Conservation (phyloP, 768 basidiomycete genomes). For the Guyanaporus albipodus region DNA sequence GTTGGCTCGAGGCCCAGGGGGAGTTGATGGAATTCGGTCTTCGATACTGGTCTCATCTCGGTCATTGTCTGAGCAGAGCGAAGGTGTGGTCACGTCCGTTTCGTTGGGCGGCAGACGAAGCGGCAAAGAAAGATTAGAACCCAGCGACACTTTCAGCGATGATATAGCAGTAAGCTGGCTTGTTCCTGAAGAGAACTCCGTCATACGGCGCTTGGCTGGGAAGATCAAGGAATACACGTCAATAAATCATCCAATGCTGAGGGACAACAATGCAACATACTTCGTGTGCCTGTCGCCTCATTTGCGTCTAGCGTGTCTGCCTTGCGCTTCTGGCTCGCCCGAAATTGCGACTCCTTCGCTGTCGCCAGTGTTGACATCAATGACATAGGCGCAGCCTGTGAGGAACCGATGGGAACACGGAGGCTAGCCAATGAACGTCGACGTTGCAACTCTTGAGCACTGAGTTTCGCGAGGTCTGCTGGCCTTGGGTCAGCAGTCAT, state of each 20-base stretch:
- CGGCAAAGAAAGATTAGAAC: constrained; percentile 19
- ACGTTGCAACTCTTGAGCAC: constrained; percentile 20
- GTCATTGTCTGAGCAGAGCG: constrained; percentile 72
- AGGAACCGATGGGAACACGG: constrained; percentile 23
- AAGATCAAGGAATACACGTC: constrained; percentile 11
- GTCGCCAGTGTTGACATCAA: neutral
- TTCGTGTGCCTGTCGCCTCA: constrained; percentile 27
- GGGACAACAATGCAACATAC: constrained; percentile 29
- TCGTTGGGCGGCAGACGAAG: constrained; percentile 33
- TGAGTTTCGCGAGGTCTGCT: constrained; percentile 6
- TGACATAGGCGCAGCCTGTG: constrained; percentile 20
- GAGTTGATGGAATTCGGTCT: constrained; percentile 46
- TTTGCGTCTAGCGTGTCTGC: constrained; percentile 20
- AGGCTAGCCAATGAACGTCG: constrained; percentile 27
- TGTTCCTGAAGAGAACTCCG: constrained; percentile 24
- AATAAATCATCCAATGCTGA: neutral
- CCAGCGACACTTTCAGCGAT: constrained; percentile 25
- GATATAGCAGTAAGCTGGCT: constrained; percentile 3
- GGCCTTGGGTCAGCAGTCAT: constrained; percentile 4
- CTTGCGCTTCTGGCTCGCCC: constrained; percentile 31
- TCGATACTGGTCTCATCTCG: constrained; percentile 46
- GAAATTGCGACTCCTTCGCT: constrained; percentile 7
- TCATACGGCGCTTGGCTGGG: constrained; percentile 38
- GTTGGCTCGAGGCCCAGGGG: constrained; percentile 39
- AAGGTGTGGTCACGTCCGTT: constrained; percentile 55